Evolutionary conservation across 1,139 yeast species (phyloP).

Genomic region (Yamadazyma siamensis): DNA sequence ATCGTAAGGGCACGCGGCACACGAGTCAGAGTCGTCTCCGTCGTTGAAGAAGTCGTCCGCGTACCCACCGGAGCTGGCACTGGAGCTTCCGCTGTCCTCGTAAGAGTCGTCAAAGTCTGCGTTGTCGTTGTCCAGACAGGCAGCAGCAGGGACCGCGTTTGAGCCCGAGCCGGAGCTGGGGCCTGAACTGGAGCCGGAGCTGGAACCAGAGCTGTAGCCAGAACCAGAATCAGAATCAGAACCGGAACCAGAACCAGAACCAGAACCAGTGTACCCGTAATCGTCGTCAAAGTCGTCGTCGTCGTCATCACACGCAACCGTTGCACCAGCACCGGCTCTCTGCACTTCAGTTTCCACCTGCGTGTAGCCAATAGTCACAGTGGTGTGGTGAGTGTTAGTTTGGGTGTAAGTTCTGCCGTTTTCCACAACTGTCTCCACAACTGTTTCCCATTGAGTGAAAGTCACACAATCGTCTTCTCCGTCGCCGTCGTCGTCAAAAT

Average conservation of each 20-base stretch:
- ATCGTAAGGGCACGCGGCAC: conserved; percentile 9
- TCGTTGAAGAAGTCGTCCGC: conserved; percentile 9
- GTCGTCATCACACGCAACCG: conserved; percentile 4
- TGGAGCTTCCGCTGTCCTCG: conserved; percentile 1
- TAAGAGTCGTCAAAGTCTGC: too few relatives aligned
- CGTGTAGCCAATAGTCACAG: conserved; percentile 7
- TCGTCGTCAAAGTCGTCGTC: conserved; percentile 8
- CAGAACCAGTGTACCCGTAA: conserved; percentile 8
- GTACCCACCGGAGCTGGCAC: conserved; percentile 1
- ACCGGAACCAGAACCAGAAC: not conserved
- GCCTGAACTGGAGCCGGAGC: conserved; percentile 6
- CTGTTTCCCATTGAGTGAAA: conserved; percentile 8
- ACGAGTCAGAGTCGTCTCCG: conserved; percentile 8
- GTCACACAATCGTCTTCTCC: conserved; percentile 14
- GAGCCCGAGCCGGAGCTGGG: conserved; percentile 7
- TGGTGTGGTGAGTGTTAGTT: conserved; percentile 7
- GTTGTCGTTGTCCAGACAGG: conserved; percentile 12
- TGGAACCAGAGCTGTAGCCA: not conserved
- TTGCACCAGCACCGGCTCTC: conserved; percentile 4
- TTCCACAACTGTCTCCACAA: conserved; percentile 8
- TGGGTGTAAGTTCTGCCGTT: conserved; percentile 8
- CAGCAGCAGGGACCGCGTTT: conserved; percentile 2
- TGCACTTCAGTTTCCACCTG: conserved; percentile 6
- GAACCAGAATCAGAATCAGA: conserved; percentile 1
- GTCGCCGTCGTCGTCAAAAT: conserved; percentile 11